A percentile compares a stretch with the other conserved stretches of the same genome.
These are phyloP conservation scores for Barbarea vulgaris DNA, from an alignment of 345 rosid species.

Conservation along the genomic window DNA sequence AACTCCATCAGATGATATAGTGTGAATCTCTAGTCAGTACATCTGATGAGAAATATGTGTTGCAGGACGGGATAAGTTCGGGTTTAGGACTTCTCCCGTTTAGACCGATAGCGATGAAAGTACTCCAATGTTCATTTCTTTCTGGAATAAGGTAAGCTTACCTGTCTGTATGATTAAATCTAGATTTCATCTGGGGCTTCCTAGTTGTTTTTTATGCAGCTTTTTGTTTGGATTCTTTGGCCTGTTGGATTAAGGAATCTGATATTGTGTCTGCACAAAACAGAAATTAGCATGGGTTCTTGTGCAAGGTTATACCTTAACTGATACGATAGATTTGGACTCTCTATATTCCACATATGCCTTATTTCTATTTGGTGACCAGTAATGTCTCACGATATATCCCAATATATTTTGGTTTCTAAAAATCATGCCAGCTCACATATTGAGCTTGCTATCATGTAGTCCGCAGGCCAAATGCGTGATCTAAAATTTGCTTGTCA, in stretches of 20 bases:
- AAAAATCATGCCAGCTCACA: not conserved
- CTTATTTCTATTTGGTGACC: not conserved
- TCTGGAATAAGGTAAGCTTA: conserved; percentile 66
- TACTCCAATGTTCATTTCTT: conserved; percentile 82
- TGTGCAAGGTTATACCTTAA: not conserved
- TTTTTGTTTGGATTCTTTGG: not conserved
- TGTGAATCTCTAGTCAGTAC: conserved; percentile 9
- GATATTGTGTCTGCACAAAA: not conserved
- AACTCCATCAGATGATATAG: not conserved
- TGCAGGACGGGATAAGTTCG: conserved; percentile 64
- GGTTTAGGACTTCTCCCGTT: conserved; percentile 74
- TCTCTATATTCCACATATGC: not conserved
- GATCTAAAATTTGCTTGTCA: conserved; percentile 19
- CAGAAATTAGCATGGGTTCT: not conserved
- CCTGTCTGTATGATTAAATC: not conserved
- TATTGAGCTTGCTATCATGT: not conserved
- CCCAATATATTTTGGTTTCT: not conserved
- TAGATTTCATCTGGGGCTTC: not conserved
- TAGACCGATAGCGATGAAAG: conserved; percentile 70
- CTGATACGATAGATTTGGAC: not conserved
- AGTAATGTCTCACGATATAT: not conserved
- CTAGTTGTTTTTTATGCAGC: not conserved
- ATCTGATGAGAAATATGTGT: conserved; percentile 33
- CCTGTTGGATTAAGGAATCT: conserved; percentile 2
- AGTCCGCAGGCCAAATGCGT: not conserved